phyloP scores from a whole-genome alignment of 345 rosid species.

The Barbarea vulgaris region DNA sequence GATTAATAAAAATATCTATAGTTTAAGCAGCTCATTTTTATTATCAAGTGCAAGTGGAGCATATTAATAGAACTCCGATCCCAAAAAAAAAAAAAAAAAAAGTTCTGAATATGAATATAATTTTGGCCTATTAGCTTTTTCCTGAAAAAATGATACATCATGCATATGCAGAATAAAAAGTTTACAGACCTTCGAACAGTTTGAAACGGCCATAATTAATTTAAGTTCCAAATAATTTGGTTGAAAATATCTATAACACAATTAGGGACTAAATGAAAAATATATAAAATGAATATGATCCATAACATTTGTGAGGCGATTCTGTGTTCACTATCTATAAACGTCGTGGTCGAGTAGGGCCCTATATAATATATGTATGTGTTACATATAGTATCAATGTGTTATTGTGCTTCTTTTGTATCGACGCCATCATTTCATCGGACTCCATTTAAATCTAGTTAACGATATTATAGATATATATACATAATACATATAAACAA shows the following conservation, averaged over 20 bases:
- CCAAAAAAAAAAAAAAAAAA: no score
- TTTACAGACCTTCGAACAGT: background rate
- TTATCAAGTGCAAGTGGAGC: background rate
- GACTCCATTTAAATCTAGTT: slow-evolving; percentile 15
- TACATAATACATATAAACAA: no score
- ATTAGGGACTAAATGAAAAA: background rate
- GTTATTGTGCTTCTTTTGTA: slow-evolving; percentile 10
- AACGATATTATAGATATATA: background rate
- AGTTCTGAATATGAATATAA: no score
- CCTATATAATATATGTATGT: background rate
- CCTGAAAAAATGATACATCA: background rate
- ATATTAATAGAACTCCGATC: background rate
- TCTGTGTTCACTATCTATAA: slow-evolving; percentile 1
- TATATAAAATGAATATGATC: background rate
- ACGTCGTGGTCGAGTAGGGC: background rate
- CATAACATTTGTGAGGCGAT: background rate
- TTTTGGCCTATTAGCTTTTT: background rate
- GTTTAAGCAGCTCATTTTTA: background rate
- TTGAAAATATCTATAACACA: no score
- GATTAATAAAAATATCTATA: background rate
- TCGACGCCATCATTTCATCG: slow-evolving; percentile 24
- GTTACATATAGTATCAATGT: background rate
- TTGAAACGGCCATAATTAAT: background rate
- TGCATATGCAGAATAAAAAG: background rate
- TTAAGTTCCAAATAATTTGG: background rate